Percentiles rank a stretch among this genome's conserved stretches.
These are phyloP conservation scores for Rhizoclosmatium globosum DNA, from an alignment of 192 early-diverging fungal genomes.

Conservation along the genomic window DNA sequence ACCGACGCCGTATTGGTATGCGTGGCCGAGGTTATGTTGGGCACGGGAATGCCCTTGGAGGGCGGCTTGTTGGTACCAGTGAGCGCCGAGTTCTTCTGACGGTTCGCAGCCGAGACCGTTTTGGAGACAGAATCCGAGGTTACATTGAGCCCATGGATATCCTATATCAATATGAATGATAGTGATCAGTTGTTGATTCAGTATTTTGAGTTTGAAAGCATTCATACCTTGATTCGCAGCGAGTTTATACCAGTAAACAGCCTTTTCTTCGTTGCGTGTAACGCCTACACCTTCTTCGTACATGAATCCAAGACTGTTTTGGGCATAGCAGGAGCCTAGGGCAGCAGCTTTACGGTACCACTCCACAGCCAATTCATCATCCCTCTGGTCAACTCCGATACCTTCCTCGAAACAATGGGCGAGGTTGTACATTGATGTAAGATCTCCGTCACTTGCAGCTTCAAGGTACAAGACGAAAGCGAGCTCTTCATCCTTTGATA, in stretches of 20 bases:
- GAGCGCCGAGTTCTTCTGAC: conserved; percentile 48
- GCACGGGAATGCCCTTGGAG: conserved; percentile 63
- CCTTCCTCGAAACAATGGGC: conserved; percentile 68
- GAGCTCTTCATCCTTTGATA: conserved; percentile 56
- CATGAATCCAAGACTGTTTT: conserved; percentile 83
- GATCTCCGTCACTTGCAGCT: conserved; percentile 60
- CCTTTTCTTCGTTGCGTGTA: conserved; percentile 56
- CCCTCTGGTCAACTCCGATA: conserved; percentile 34
- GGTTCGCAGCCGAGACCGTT: conserved; percentile 72
- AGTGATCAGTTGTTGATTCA: too few relatives aligned
- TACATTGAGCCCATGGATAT: conserved; percentile 86
- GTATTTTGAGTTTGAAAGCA: too few relatives aligned
- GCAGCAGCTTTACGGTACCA: conserved; percentile 20
- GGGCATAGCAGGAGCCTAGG: conserved; percentile 56
- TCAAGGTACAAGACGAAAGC: conserved; percentile 68
- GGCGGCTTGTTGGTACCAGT: conserved; percentile 63
- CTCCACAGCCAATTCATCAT: background rate
- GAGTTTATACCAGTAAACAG: conserved; percentile 72
- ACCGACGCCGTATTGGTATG: conserved; percentile 88
- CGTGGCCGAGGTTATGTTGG: conserved; percentile 82
- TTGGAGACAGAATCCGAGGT: conserved; percentile 80
- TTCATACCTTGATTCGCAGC: conserved; percentile 57
- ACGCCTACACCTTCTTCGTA: conserved; percentile 84
- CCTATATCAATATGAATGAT: conserved; percentile 46
- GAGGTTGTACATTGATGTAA: conserved; percentile 67